Evolutionary conservation across 306 rosid genomes (phyloP).

Genomic region (Gillenia trifoliata): DNA sequence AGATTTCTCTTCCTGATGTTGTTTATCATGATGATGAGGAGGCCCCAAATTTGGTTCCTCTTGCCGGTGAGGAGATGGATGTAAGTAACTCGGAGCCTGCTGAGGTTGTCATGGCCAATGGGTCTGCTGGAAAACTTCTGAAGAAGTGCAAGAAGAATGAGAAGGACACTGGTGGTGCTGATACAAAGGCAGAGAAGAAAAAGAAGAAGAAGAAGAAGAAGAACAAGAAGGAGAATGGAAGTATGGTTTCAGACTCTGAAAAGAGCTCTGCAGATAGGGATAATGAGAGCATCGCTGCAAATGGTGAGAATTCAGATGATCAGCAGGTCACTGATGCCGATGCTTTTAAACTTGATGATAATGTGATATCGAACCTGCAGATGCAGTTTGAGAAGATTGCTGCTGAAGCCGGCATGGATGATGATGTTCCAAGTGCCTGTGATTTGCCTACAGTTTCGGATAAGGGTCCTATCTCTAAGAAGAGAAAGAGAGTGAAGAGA

Average conservation of each 20-base stretch:
- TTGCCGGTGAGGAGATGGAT: conserved; percentile 31
- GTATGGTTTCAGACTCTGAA: conserved; percentile 14
- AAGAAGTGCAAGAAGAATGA: conserved; percentile 45
- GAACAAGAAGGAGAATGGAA: conserved; percentile 33
- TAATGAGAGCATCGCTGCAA: conserved; percentile 26
- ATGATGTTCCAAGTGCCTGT: conserved; percentile 37
- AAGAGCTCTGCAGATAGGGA: conserved; percentile 12
- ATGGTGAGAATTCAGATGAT: conserved; percentile 25
- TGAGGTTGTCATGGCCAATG: conserved; percentile 19
- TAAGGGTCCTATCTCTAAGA: conserved; percentile 46
- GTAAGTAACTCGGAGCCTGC: conserved; percentile 13
- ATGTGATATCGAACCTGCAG: conserved; percentile 72
- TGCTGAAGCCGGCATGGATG: conserved; percentile 62
- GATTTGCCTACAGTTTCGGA: conserved; percentile 24
- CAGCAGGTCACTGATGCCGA: conserved; percentile 24
- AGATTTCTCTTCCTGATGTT: conserved; percentile 39
- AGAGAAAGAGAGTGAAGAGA: conserved; percentile 78
- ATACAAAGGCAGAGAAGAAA: conserved; percentile 24
- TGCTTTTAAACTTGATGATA: conserved; percentile 33
- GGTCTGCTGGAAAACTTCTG: conserved; percentile 24
- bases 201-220: conserved; percentile 20
- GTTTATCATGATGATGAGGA: conserved; percentile 43
- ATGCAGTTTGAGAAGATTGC: conserved; percentile 87
- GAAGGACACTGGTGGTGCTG: conserved; percentile 11
- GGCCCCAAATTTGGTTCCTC: conserved; percentile 55